Evolutionary conservation across 768 basidiomycete species (phyloP), one percentile per base, ranked within the genome.

Genomic region (Scleroderma citrinum): DNA sequence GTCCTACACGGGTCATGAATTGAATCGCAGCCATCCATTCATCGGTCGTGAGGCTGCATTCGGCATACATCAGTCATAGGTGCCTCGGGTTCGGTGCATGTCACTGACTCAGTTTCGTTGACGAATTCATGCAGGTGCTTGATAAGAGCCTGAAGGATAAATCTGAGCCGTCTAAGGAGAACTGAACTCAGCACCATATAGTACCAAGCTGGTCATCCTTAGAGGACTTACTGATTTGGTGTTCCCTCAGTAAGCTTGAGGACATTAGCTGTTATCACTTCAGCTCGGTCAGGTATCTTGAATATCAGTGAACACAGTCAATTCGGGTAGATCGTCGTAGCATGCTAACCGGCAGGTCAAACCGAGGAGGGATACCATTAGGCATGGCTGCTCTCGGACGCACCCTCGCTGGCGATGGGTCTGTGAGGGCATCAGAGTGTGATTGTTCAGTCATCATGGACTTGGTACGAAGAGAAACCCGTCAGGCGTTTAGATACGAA

Each of bases 21-120:
- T 85, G 64, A 57, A 93, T 82, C 2, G 86, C 73, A n/a, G 74
- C 64, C 85, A 83, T 83, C 91, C 91, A 93, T 71, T 93, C 91
- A 3, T 91, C 85, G 1, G 81, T 85, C 14, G 88, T 87, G 46
- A 92, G 65, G 49, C 76, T 78, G 38, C 11, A 16, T 3, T 40
- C 31, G 7, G 53, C 19, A 16, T 42, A n/a, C n/a, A n/a, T 44
- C 17, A 38, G 10, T 34, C 19, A 16, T 20, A 12, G 34, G 16
- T 14, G 3, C 7, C 34, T 26, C n/a, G 7, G n/a, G 21, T 16
- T 1, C 13, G 11, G 23, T n/a, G 17, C 3, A 35, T 35, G 26
- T 26, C 29, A 59, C 71, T 31, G 20, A 74, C 77, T 79, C 75
- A 1, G 86, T 84, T 64, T 90, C 89, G 35, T 72, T 73, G 20